phyloP scores from a whole-genome alignment of 2,329 filamentous ascomycete species.

The Colletotrichum eremochloae region DNA sequence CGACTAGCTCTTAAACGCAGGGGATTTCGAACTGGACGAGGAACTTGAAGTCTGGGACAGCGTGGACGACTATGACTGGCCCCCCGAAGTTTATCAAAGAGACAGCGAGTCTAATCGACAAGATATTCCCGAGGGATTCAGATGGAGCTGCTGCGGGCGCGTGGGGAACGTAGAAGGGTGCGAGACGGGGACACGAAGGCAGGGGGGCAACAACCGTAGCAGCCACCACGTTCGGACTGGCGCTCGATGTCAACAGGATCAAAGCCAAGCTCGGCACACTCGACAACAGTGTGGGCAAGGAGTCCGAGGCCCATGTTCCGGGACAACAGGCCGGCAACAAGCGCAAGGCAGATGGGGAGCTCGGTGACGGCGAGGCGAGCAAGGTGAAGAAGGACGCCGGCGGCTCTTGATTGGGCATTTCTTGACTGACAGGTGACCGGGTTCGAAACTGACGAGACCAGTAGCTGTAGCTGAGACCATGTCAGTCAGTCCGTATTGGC shows the following conservation, averaged over 20 bases:
- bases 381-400: neutral
- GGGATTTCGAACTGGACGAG: neutral
- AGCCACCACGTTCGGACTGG: neutral
- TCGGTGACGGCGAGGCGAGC: neutral
- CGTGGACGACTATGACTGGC: neutral
- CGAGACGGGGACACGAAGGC: neutral
- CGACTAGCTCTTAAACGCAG: neutral
- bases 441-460: neutral
- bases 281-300: neutral
- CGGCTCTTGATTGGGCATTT: neutral
- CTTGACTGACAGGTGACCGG: neutral
- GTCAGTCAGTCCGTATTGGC: neutral
- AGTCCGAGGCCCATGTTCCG: neutral
- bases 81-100: neutral
- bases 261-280: neutral
- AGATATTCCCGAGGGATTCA: constrained; percentile 12
- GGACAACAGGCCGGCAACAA: neutral
- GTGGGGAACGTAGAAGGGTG: constrained; percentile 13
- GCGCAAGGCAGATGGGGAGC: constrained; percentile 29
- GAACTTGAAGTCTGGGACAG: neutral
- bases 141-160: constrained; percentile 27
- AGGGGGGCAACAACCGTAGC: neutral
- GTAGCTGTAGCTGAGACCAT: neutral
- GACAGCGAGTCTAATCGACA: neutral
- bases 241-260: neutral